phyloP scores from a whole-genome alignment of 257 asterid genomes.

The Rhazya stricta region DNA sequence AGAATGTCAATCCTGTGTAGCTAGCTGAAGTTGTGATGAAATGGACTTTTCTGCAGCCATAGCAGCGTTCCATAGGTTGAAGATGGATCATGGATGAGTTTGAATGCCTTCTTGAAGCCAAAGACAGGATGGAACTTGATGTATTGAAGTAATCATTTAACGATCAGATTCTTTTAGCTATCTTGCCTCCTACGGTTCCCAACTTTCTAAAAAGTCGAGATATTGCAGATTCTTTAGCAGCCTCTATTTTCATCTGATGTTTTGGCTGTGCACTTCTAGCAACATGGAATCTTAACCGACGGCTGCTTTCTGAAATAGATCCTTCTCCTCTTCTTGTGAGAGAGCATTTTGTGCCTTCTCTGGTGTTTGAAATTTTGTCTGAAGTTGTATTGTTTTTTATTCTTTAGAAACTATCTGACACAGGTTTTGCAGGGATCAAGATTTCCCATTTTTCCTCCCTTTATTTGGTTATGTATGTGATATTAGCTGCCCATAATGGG shows the following conservation, averaged over 20 bases:
- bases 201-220: neutral
- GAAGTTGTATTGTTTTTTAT: too few species aligned
- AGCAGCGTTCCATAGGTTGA: neutral
- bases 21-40: neutral
- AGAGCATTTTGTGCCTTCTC: too few species aligned
- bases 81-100: neutral
- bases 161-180: neutral
- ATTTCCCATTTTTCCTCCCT: too few species aligned
- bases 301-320: too few species aligned
- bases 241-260: neutral
- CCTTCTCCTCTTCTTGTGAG: too few species aligned
- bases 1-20: neutral
- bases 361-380: too few species aligned
- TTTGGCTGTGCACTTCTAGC: neutral
- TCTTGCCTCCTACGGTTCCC: neutral
- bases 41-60: neutral
- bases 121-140: neutral
- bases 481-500: too few species aligned
- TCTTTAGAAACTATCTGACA: too few species aligned
- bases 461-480: too few species aligned
- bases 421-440: too few species aligned
- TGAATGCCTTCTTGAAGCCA: neutral
- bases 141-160: neutral
- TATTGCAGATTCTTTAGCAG: neutral
- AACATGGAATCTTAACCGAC: neutral